Evolutionary conservation across 2,329 filamentous ascomycete genomes (phyloP), one percentile per base, ranked within the genome.

Genomic region (Fusarium sp.): DNA sequence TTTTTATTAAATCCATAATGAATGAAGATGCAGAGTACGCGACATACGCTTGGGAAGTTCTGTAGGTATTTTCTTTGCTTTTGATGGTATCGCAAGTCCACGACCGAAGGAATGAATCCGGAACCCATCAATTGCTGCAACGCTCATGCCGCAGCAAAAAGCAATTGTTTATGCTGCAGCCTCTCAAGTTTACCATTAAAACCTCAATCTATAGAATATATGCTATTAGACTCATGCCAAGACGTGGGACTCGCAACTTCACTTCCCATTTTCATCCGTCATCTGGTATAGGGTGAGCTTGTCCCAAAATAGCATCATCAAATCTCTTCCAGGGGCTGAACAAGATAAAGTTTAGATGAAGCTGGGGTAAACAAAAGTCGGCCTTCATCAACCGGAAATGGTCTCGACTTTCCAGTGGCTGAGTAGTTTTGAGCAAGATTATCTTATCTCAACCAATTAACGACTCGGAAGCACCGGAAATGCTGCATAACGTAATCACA

Each of bases 391-490:
- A 20, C 46, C 18, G 4, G 24, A 55, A 34, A 9, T 45, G 29
- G 38, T 40, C 24, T 32, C 32, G 45, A 40, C 25, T 34, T 8
- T 49, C 5, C 2, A 11, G 34, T 58, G 59, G 58, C 44, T 71
- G 72, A 64, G 72, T 62, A 32, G 44, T 44, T 74, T 75, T 74
- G 72, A 74, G 73, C 68, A 69, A 62, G 61, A 73, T 74, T 74
- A 25, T 40, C 22, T 34, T 16, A 32, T 13, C 24, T 43, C 20
- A 41, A 49, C 69, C 72, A 72, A 71, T 75, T 46, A 46, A 20
- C 13, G 46, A 24, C 13, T 58, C 73, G 60, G 51, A 44, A 12
- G 41, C 41, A 52, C 54, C 71, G 62, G 56, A 58, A 30, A 49
- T 48, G 41, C 24, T 22, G 34, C 41, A 73, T 73, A 71, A 74